Evolutionary conservation across 768 basidiomycete species (phyloP).

Genomic region (Lentinula detonsa): DNA sequence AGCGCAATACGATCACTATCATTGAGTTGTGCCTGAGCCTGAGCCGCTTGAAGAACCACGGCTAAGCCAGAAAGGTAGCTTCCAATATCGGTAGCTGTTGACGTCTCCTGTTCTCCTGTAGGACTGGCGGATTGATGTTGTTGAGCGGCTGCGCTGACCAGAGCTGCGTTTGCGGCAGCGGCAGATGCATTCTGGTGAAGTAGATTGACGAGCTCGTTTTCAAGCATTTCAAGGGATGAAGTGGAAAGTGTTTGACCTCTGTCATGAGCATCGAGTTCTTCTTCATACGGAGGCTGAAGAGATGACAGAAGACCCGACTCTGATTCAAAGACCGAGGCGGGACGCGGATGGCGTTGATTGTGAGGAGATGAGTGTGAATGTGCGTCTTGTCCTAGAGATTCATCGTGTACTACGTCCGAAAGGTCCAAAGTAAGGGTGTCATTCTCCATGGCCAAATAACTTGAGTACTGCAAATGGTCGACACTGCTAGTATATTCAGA

Average conservation of each 20-base stretch:
- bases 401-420: conserved; percentile 83
- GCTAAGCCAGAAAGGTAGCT: conserved; percentile 61
- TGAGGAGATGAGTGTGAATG: conserved; percentile 21
- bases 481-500: not conserved
- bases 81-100: conserved; percentile 31
- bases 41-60: conserved; percentile 77
- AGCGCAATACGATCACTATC: conserved; percentile 26
- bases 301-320: conserved; percentile 29
- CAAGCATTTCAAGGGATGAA: conserved; percentile 65
- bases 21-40: conserved; percentile 38
- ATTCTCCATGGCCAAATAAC: conserved; percentile 39
- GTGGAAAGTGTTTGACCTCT: conserved; percentile 25
- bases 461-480: not conserved
- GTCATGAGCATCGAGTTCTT: conserved; percentile 30
- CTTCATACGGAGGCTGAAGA: conserved; percentile 23
- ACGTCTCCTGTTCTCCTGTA: conserved; percentile 7
- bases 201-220: conserved; percentile 70
- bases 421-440: conserved; percentile 67
- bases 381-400: conserved; percentile 58
- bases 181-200: conserved; percentile 72
- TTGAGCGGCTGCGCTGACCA: conserved; percentile 61
- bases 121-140: conserved; percentile 46
- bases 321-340: conserved; percentile 20
- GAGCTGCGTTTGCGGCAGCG: conserved; percentile 46
- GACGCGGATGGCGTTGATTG: conserved; percentile 23